These are phyloP conservation scores for Boechera divaricarpa DNA, from an alignment of 345 rosid species.

Conservation along the genomic window DNA sequence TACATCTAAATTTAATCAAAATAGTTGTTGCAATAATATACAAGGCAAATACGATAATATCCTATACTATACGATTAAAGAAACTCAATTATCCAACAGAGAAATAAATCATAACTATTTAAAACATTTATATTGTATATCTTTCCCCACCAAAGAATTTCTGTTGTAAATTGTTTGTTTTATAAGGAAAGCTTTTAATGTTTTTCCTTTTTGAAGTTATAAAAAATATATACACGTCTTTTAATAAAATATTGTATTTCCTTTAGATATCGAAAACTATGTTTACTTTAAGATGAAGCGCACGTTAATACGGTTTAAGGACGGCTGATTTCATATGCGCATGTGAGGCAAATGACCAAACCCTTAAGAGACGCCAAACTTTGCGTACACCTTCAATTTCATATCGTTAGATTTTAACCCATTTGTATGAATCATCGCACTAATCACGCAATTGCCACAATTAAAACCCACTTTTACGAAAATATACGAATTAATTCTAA, in stretches of 20 bases:
- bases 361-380: slow-evolving; percentile 54
- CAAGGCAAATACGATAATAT: background rate
- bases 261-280: background rate
- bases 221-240: background rate
- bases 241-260: slow-evolving; percentile 24
- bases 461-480: slow-evolving; percentile 19
- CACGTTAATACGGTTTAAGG: slow-evolving; percentile 49
- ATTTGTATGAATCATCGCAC: slow-evolving; percentile 10
- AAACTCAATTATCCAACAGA: slow-evolving; percentile 17
- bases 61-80: slow-evolving; percentile 1
- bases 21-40: slow-evolving; percentile 3
- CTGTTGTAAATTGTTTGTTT: background rate
- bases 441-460: slow-evolving; percentile 25
- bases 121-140: background rate
- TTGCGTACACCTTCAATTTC: slow-evolving; percentile 45
- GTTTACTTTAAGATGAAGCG: slow-evolving; percentile 51
- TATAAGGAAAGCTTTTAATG: background rate
- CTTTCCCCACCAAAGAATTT: background rate
- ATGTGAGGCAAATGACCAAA: slow-evolving; percentile 54
- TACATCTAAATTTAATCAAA: background rate
- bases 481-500: background rate
- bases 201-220: background rate
- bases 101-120: slow-evolving; percentile 5
- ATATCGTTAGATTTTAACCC: slow-evolving; percentile 4
- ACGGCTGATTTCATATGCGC: slow-evolving; percentile 52